A percentile compares a stretch with the other conserved stretches of the same genome.
phyloP scores from a whole-genome alignment of 768 basidiomycete species.

The Leccinum olivaceopallidum region DNA sequence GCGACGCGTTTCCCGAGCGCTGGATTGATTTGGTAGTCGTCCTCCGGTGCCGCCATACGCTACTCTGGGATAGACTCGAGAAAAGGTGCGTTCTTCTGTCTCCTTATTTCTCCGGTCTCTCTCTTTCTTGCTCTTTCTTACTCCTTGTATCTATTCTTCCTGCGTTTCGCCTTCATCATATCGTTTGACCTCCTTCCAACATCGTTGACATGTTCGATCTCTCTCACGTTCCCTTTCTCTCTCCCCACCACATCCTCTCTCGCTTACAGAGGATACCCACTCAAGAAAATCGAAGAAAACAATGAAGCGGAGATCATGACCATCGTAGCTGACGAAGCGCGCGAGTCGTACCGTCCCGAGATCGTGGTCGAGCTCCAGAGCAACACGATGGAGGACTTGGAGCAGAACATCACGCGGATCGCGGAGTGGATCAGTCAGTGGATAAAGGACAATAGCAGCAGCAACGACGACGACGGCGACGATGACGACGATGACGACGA shows the following conservation, averaged over 20 bases:
- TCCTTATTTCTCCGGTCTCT: not conserved
- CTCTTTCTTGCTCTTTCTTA: no score
- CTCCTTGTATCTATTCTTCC: no score
- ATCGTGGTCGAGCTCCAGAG: slow-evolving; percentile 86
- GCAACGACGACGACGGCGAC: not conserved
- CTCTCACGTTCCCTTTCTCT: not conserved
- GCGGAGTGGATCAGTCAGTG: slow-evolving; percentile 86
- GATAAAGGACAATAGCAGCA: slow-evolving; percentile 38
- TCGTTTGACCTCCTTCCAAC: not conserved
- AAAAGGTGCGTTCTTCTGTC: slow-evolving; percentile 56
- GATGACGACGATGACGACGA: not conserved
- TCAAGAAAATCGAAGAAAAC: slow-evolving; percentile 97
- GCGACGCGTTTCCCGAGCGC: slow-evolving; percentile 91
- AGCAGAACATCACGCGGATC: slow-evolving; percentile 84
- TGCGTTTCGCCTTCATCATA: not conserved
- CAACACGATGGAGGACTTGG: slow-evolving; percentile 75
- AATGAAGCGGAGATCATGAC: slow-evolving; percentile 99
- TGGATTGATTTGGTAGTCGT: slow-evolving; percentile 97
- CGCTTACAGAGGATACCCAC: slow-evolving; percentile 68
- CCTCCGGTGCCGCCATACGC: slow-evolving; percentile 82
- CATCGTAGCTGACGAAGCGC: slow-evolving; percentile 85
- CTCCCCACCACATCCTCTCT: not conserved
- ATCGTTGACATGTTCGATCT: not conserved
- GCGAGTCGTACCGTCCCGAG: slow-evolving; percentile 79
- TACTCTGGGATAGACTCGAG: slow-evolving; percentile 89